Percentiles rank a stretch among this genome's conserved stretches.
These are phyloP conservation scores for Xerocomellus intermedius DNA, from an alignment of 768 basidiomycete genomes.

Conservation along the genomic window DNA sequence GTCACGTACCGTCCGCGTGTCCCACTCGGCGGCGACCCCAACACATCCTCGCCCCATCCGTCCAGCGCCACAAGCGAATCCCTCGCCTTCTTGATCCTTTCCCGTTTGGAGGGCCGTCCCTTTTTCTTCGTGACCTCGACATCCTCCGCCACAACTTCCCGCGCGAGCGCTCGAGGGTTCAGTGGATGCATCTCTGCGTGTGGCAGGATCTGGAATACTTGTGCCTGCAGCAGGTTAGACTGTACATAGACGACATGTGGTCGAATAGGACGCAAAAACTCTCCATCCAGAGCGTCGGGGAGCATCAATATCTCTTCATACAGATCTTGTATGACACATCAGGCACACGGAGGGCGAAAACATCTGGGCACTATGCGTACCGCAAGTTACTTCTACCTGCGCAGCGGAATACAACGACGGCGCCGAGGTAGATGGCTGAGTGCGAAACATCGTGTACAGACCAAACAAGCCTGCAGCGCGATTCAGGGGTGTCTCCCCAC, in stretches of 20 bases:
- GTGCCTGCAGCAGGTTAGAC: conserved; percentile 44
- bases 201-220: conserved; percentile 63
- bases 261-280: conserved; percentile 44
- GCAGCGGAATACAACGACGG: conserved; percentile 49
- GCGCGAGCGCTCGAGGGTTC: conserved; percentile 65
- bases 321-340: conserved; percentile 45
- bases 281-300: conserved; percentile 43
- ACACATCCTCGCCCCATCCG: conserved; percentile 39
- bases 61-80: conserved; percentile 49
- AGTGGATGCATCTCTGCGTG: conserved; percentile 45
- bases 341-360: not conserved
- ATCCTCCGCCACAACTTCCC: conserved; percentile 56
- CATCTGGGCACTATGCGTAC: conserved; percentile 31
- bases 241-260: conserved; percentile 52
- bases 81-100: conserved; percentile 54
- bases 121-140: conserved; percentile 41
- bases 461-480: conserved; percentile 64
- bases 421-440: conserved; percentile 58
- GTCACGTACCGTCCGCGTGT: conserved; percentile 42
- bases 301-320: conserved; percentile 49
- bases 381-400: conserved; percentile 62
- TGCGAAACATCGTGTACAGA: conserved; percentile 65
- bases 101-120: conserved; percentile 63
- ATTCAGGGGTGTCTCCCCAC: conserved; percentile 50
- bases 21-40: conserved; percentile 25